phyloP scores from a whole-genome alignment of 2,329 filamentous ascomycete species.

The Daldinia sp. region DNA sequence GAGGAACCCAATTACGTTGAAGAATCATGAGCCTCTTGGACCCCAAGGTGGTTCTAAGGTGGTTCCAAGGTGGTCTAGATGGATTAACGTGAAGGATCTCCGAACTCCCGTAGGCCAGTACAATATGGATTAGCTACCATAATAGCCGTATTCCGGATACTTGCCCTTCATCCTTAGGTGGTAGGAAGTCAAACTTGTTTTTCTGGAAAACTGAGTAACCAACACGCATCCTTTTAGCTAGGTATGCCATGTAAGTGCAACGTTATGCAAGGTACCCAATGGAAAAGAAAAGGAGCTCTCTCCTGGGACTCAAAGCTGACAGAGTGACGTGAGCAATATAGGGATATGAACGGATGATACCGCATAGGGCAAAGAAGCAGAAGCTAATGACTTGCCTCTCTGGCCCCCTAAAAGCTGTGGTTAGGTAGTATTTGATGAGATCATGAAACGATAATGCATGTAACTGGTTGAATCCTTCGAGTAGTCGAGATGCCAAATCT shows the following conservation, averaged over 20 bases:
- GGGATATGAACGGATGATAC: slow-evolving; percentile 12
- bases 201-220: slow-evolving; percentile 7
- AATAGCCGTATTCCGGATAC: neutral
- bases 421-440: slow-evolving; percentile 35
- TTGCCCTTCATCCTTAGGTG: neutral
- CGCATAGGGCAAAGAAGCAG: slow-evolving; percentile 12
- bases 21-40: neutral
- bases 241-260: neutral
- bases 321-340: slow-evolving; percentile 39
- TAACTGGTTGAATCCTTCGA: slow-evolving; percentile 37
- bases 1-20: neutral
- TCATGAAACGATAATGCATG: slow-evolving; percentile 39
- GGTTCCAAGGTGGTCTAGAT: slow-evolving; percentile 1
- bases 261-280: slow-evolving; percentile 35
- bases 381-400: slow-evolving; percentile 16
- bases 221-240: slow-evolving; percentile 7
- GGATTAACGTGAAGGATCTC: neutral
- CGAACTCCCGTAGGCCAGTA: neutral
- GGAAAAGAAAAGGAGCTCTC: slow-evolving; percentile 5
- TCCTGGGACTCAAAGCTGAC: slow-evolving; percentile 2
- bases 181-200: neutral
- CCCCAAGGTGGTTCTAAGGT: slow-evolving; percentile 4
- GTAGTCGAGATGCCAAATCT: slow-evolving; percentile 19
- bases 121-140: neutral
- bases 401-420: slow-evolving; percentile 8